Evolutionary conservation across 306 rosid species (phyloP).

Genomic region (Urtica urens): DNA sequence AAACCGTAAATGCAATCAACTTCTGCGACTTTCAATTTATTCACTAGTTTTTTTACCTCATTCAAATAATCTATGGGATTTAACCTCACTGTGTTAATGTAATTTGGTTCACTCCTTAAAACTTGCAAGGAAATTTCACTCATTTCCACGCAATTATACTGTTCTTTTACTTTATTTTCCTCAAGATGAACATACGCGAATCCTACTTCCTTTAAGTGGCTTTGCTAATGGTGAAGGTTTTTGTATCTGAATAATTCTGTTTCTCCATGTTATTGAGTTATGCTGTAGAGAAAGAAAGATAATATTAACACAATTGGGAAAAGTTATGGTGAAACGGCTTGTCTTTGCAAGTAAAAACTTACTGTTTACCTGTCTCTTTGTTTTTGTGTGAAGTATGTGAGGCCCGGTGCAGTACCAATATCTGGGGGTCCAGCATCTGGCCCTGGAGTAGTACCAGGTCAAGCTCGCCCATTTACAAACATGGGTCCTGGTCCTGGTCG

Average conservation of each 20-base stretch:
- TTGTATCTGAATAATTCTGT: neutral
- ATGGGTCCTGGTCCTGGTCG: constrained; percentile 63
- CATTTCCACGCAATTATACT: neutral
- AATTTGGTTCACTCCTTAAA: neutral
- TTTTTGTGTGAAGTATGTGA: constrained; percentile 57
- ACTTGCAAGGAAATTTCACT: neutral
- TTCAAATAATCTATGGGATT: neutral
- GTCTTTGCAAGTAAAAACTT: constrained; percentile 9
- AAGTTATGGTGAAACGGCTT: too few relatives aligned
- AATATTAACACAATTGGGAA: too few relatives aligned
- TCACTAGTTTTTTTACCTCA: neutral
- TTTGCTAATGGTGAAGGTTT: neutral
- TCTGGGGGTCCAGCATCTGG: constrained; percentile 52
- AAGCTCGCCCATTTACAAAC: constrained; percentile 68
- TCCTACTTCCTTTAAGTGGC: neutral
- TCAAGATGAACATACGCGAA: too few relatives aligned
- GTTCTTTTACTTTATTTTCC: neutral
- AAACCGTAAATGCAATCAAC: too few relatives aligned
- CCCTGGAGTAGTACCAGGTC: constrained; percentile 75
- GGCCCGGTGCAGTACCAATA: constrained; percentile 88
- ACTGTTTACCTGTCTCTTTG: constrained; percentile 9
- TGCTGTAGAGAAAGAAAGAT: too few relatives aligned
- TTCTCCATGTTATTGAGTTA: too few relatives aligned
- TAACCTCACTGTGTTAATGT: neutral
- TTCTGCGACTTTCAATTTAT: too few relatives aligned